Evolutionary conservation across 306 rosid species (phyloP), one percentile per base, ranked within the genome.

Genomic region (Sphenostylis stenocarpa): DNA sequence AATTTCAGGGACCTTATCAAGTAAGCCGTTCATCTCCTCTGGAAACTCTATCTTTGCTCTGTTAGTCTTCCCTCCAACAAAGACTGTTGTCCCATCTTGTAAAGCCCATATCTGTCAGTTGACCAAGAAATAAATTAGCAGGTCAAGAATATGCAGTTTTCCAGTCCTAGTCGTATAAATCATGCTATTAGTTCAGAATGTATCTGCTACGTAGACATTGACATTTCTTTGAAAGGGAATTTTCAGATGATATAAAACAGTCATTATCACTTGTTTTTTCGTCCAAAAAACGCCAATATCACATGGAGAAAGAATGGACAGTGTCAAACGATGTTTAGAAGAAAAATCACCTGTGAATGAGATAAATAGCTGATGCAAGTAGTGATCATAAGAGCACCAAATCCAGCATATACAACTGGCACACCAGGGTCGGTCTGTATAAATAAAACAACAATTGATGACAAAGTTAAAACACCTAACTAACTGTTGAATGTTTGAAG

Each of bases 301-400:
- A 51, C 70, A 48, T 52, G 62, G 47, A 75, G 16, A 43, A 63
- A 48, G 60, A 67, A 43, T 55, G 83, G 29, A 20, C 47, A 21
- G 63, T 38, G 41, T 21, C 19, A 66, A 67, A 45, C 36, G 44
- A 67, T 47, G 55, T 53, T 64, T 21, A 1, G 67, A 14, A 58
- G 78, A 76, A 67, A 76, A 29, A 51, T 83, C 75, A 89, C 96
- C 97, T 90, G 92, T 29, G 99, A 90, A 86, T 95, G 99, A 84
- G 97, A 90, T 63, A 90, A 86, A 81, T 77, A 95, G 81, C 99
- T 95, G 83, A 90, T 86, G 89, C 99, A 95, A 60, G 97, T 92
- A 23, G 98, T 95, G 61, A 95, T 93, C 99, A 92, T 95, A 11
- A 95, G 89, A 76, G 97, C 97, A 63, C 99, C 97, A 86, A 95